Base-by-base conservation (phyloP, 306 rosid species). In the Astragalus membranaceus region DNA sequence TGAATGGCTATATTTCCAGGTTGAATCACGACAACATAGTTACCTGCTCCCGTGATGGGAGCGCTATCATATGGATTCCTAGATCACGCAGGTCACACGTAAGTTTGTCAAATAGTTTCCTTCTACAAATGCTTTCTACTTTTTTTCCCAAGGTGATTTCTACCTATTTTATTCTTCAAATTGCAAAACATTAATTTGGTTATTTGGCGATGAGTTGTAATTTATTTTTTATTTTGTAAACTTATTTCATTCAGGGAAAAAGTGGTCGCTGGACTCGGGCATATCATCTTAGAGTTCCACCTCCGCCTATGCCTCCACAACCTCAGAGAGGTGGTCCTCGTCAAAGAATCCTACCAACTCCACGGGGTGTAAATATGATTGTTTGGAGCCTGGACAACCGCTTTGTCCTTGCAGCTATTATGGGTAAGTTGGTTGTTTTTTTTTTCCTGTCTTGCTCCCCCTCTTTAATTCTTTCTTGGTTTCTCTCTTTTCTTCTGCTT, bases 351-450 rank as follows among this genome's bases (percentile, higher is more conserved):
- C 88, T 95, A 80, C 99, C 99, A 32, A 95, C 97, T 43, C 99
- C 97, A 72, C 99, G 96, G 37, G 97, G 97, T 83, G 99, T 95
- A 69, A 95, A 91, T 91, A 95, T 95, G 99, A 91, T 95, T 70
- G 83, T 84, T 75, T 95, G 99, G 99, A 95, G 99, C 86, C 87
- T 91, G 80, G 99, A 95, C 74, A 95, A 95, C 78, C 99, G 97
- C 62, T 95, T 95, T 79, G 99, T 95, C 75, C 96, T 95, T 67
- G 99, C 99, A 76, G 99, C 99, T 78, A 91, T 91, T 50, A 95
- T 91, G 99, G 99, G 97, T 91, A 75, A 65, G 82, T 75, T 79
- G 62, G 47, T 75, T 66, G 35, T 69, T 51, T 57, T 67, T 72
- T 65, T 39, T 23, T 33, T 65, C 55, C 37, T 32, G 46, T 58